A percentile compares a stretch with the other conserved stretches of the same genome.
Evolutionary conservation across 495 filamentous ascomycete species (phyloP).

Genomic region (Aspergillus asperescens): DNA sequence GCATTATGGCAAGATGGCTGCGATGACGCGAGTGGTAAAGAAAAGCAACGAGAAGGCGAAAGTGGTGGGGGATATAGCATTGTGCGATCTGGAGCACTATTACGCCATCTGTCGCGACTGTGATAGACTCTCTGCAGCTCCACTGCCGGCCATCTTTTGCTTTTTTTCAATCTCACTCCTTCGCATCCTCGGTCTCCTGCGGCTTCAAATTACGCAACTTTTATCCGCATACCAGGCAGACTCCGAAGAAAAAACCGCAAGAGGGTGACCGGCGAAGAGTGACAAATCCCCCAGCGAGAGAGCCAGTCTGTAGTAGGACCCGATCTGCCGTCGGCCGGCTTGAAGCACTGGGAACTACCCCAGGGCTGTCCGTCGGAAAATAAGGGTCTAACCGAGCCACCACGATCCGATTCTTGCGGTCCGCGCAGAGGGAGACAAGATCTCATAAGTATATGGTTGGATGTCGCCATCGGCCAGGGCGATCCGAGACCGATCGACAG

Average conservation of each 20-base stretch:
- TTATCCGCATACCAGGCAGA: too few species aligned
- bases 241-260: too few species aligned
- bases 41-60: conserved; percentile 1
- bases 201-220: neutral
- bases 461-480: neutral
- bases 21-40: neutral
- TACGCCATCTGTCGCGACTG: conserved; percentile 2
- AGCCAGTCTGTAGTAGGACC: too few species aligned
- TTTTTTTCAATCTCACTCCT: neutral
- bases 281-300: too few species aligned
- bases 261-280: too few species aligned
- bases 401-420: too few species aligned
- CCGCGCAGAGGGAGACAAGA: neutral
- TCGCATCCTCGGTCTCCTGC: neutral
- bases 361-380: too few species aligned
- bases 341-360: too few species aligned
- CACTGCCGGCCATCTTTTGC: neutral
- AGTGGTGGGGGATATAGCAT: neutral
- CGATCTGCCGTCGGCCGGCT: too few species aligned
- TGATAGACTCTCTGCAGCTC: neutral
- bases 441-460: neutral
- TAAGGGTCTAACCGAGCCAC: too few species aligned
- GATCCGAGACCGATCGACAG: neutral
- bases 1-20: neutral
- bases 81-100: conserved; percentile 3